Conservation (phyloP, 495 filamentous ascomycete genomes). For the Xylaria telfairii region DNA sequence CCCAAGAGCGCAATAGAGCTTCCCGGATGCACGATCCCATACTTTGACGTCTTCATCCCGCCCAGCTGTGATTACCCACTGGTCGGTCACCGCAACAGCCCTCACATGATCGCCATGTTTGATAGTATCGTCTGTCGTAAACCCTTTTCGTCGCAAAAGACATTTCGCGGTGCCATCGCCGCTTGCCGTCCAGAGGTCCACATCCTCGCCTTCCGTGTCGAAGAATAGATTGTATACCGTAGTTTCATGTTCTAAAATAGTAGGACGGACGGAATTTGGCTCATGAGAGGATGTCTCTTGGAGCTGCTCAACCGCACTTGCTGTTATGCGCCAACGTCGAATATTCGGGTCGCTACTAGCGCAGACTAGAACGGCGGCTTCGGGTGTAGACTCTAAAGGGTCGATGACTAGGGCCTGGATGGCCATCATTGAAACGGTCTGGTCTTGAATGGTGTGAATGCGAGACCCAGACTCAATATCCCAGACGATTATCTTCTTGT, state of each 20-base stretch:
- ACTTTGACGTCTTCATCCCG: slow-evolving; percentile 90
- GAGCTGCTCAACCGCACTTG: slow-evolving; percentile 53
- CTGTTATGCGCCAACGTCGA: slow-evolving; percentile 67
- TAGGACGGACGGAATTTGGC: slow-evolving; percentile 53
- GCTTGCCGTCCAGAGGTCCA: slow-evolving; percentile 88
- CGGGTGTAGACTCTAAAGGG: slow-evolving; percentile 54
- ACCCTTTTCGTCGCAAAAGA: slow-evolving; percentile 67
- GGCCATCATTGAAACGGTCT: slow-evolving; percentile 69
- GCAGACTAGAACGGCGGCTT: slow-evolving; percentile 69
- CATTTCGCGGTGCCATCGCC: slow-evolving; percentile 84
- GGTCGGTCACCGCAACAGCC: slow-evolving; percentile 72
- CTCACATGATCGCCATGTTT: slow-evolving; percentile 88
- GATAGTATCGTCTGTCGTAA: slow-evolving; percentile 72
- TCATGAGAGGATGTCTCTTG: slow-evolving; percentile 44
- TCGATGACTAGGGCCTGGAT: slow-evolving; percentile 79
- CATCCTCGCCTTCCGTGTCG: slow-evolving; percentile 60
- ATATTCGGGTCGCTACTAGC: slow-evolving; percentile 87
- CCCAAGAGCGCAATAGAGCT: slow-evolving; percentile 74
- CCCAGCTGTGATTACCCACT: slow-evolving; percentile 90
- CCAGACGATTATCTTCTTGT: slow-evolving; percentile 87
- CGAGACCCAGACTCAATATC: slow-evolving; percentile 69
- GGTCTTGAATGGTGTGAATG: slow-evolving; percentile 73
- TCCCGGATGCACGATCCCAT: slow-evolving; percentile 78
- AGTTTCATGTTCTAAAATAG: slow-evolving; percentile 84
- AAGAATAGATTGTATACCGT: slow-evolving; percentile 81